Percentiles rank a stretch among this genome's conserved stretches.
phyloP scores from a whole-genome alignment of 768 basidiomycete genomes.

The Termitomyces sp. region DNA sequence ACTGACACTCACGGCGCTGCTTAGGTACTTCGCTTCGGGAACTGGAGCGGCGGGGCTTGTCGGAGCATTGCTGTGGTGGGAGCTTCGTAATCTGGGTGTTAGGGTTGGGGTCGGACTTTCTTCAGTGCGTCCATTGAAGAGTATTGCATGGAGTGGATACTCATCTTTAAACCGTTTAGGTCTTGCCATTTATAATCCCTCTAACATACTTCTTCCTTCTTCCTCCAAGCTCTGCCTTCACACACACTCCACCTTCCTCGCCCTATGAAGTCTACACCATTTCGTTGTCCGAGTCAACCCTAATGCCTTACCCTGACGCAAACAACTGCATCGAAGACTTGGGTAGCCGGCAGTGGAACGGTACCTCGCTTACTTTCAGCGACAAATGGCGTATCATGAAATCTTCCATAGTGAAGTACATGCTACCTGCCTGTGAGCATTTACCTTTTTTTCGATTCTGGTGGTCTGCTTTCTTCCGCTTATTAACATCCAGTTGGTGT shows the following conservation, averaged over 20 bases:
- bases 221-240: slow-evolving; percentile 51
- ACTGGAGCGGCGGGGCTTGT: slow-evolving; percentile 93
- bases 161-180: slow-evolving; percentile 29
- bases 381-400: slow-evolving; percentile 82
- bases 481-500: slow-evolving; percentile 26
- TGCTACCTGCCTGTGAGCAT: slow-evolving; percentile 81
- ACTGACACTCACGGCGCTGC: background rate
- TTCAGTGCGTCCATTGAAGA: slow-evolving; percentile 42
- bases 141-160: background rate
- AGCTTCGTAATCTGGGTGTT: slow-evolving; percentile 83
- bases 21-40: slow-evolving; percentile 86
- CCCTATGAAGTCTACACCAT: slow-evolving; percentile 32
- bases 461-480: background rate
- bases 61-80: slow-evolving; percentile 94
- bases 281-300: slow-evolving; percentile 18
- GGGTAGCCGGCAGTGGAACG: slow-evolving; percentile 29
- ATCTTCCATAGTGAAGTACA: slow-evolving; percentile 76
- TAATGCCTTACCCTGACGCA: slow-evolving; percentile 25
- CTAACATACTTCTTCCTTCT: slow-evolving; percentile 73
- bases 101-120: slow-evolving; percentile 77
- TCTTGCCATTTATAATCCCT: slow-evolving; percentile 79
- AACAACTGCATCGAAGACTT: slow-evolving; percentile 38
- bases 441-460: background rate
- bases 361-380: slow-evolving; percentile 46
- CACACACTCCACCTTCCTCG: slow-evolving; percentile 27